Evolutionary conservation across 2,329 filamentous ascomycete genomes (phyloP).

Genomic region (Pestalotiopsis fici): DNA sequence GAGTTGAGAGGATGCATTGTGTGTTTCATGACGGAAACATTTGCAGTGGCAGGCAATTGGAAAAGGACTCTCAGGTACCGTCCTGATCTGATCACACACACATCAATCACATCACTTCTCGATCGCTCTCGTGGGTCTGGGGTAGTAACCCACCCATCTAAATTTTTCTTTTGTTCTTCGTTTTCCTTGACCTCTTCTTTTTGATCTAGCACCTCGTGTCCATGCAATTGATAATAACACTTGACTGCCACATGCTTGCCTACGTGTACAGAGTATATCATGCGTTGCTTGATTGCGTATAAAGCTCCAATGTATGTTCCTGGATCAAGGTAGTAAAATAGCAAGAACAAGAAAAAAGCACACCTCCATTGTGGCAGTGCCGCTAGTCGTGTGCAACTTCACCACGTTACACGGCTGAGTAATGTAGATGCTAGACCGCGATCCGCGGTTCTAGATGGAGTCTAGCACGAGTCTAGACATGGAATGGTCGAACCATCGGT

Average conservation of each 20-base stretch:
- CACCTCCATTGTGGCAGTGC: conserved; percentile 2
- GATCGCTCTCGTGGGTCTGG: background rate
- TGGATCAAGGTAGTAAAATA: background rate
- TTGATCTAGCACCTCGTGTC: background rate
- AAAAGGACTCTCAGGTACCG: background rate
- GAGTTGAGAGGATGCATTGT: background rate
- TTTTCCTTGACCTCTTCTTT: background rate
- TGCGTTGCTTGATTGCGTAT: too few species aligned
- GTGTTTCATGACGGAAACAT: conserved; percentile 1
- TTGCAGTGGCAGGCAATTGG: background rate
- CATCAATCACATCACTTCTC: background rate
- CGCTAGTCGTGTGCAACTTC: background rate
- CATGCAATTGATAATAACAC: background rate
- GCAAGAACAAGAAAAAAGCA: background rate
- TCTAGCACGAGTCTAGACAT: background rate
- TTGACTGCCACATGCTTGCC: background rate
- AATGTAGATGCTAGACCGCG: background rate
- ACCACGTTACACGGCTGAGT: background rate
- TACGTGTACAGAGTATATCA: background rate
- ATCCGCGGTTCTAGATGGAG: background rate
- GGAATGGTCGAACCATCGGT: background rate
- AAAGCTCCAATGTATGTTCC: too few species aligned
- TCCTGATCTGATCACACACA: too few species aligned
- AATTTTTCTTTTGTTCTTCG: background rate
- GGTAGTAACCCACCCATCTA: background rate